These are phyloP conservation scores for Metschnikowia reukaufii DNA, from an alignment of 805 yeast genomes.

Conservation along the genomic window DNA sequence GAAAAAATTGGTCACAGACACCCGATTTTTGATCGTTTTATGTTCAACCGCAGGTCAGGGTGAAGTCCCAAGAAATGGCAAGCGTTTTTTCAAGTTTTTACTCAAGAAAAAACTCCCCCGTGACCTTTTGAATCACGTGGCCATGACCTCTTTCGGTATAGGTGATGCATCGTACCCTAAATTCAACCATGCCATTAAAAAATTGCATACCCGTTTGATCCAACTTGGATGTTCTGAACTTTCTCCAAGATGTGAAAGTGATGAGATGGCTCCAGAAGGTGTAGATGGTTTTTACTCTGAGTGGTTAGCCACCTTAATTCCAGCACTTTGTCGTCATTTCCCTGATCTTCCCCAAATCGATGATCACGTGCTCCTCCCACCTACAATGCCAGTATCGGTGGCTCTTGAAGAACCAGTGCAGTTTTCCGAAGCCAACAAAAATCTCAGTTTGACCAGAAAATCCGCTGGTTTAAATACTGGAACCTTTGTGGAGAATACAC, in stretches of 20 bases:
- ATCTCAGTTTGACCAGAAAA: constrained; percentile 13
- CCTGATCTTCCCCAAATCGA: constrained; percentile 26
- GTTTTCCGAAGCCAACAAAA: background rate
- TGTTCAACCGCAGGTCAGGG: constrained; percentile 97
- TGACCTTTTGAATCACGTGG: constrained; percentile 59
- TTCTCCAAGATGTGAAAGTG: constrained; percentile 79
- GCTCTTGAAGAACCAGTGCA: constrained; percentile 1
- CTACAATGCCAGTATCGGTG: constrained; percentile 23
- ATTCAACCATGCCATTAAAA: constrained; percentile 84
- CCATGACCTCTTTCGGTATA: constrained; percentile 76
- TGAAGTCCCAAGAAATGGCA: constrained; percentile 77
- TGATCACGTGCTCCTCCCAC: constrained; percentile 28
- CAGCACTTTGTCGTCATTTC: constrained; percentile 22
- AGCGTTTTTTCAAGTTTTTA: constrained; percentile 71
- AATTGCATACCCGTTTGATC: constrained; percentile 70
- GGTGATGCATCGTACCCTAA: constrained; percentile 93
- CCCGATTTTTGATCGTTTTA: constrained; percentile 51
- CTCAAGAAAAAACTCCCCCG: constrained; percentile 61
- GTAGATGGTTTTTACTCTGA: constrained; percentile 75
- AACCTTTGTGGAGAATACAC: constrained; percentile 45
- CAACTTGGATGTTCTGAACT: constrained; percentile 83
- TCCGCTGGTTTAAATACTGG: constrained; percentile 37
- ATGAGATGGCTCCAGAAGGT: constrained; percentile 78
- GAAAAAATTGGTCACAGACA: constrained; percentile 49
- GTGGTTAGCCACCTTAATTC: constrained; percentile 60